phyloP scores from a whole-genome alignment of 2,329 filamentous ascomycete species.

The Fusarium sp. region DNA sequence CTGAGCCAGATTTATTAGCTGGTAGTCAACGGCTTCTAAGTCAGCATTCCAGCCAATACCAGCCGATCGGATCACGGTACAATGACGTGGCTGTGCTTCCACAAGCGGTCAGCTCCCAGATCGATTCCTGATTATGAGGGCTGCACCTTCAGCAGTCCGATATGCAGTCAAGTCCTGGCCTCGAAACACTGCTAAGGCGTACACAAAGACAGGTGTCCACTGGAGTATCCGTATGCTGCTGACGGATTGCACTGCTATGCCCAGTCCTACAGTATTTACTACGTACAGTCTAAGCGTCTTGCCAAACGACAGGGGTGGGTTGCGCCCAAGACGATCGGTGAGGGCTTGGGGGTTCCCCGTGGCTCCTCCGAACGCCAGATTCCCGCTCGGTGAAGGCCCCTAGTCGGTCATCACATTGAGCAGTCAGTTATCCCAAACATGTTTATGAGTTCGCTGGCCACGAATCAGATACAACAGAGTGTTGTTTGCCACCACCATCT shows the following conservation, averaged over 20 bases:
- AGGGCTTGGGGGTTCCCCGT: conserved; percentile 35
- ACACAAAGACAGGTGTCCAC: conserved; percentile 30
- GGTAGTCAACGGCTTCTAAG: conserved; percentile 5
- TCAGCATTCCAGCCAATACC: conserved; percentile 32
- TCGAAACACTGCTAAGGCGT: conserved; percentile 40
- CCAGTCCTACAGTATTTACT: too few relatives aligned
- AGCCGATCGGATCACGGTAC: conserved; percentile 48
- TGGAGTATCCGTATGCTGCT: conserved; percentile 33
- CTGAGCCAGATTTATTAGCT: conserved; percentile 29
- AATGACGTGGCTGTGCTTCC: conserved; percentile 47
- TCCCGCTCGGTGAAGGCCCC: conserved; percentile 40
- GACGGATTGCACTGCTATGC: conserved; percentile 26
- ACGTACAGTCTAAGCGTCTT: conserved; percentile 5
- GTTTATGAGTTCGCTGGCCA: conserved; percentile 35
- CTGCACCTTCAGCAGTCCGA: conserved; percentile 22
- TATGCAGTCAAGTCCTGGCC: conserved; percentile 26
- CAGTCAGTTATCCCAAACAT: conserved; percentile 35
- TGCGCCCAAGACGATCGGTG: conserved; percentile 45
- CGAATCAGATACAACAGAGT: conserved; percentile 15
- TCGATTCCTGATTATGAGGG: conserved; percentile 42
- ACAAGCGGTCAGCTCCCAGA: conserved; percentile 34
- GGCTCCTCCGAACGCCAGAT: conserved; percentile 36
- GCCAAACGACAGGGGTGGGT: conserved; percentile 37
- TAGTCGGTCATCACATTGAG: conserved; percentile 30
- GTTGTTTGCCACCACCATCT: conserved; percentile 4